A percentile compares a stretch with the other conserved stretches of the same genome.
phyloP scores from a whole-genome alignment of 352 stramenopile species.

The Phytopythium aichiense region DNA sequence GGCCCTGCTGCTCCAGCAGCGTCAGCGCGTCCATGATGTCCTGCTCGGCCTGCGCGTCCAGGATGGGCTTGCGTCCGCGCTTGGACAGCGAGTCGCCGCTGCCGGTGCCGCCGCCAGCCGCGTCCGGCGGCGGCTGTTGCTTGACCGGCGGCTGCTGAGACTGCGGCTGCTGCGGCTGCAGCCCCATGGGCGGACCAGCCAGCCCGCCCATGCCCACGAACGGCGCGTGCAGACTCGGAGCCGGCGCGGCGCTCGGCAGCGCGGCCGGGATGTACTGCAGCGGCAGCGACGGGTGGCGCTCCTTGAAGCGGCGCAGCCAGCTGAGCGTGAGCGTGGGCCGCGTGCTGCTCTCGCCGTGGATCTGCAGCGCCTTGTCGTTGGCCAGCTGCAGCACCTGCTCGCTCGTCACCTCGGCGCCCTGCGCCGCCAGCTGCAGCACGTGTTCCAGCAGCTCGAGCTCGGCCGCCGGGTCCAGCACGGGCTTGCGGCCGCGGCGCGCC shows the following conservation, averaged over 20 bases:
- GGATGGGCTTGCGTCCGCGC: conserved; percentile 8
- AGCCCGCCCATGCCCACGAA: background rate
- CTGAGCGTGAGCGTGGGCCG: conserved; percentile 3
- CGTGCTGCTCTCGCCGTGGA: background rate
- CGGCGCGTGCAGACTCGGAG: too few species aligned
- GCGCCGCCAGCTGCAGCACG: conserved; percentile 4
- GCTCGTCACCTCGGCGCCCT: background rate
- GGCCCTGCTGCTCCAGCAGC: conserved; percentile 3
- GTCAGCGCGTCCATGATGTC: conserved; percentile 5
- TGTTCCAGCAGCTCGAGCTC: conserved; percentile 9
- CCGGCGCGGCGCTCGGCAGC: background rate
- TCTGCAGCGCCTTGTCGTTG: conserved; percentile 6
- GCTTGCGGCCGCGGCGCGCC: conserved; percentile 5
- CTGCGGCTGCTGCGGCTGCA: background rate
- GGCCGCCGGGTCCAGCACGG: conserved; percentile 3
- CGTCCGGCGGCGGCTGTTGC: background rate
- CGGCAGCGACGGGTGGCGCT: conserved; percentile 6
- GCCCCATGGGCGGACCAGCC: background rate
- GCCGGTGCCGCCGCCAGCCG: too few species aligned
- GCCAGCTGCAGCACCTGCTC: conserved; percentile 7
- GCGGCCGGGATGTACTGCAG: background rate
- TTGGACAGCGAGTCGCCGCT: conserved; percentile 4
- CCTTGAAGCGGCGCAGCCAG: conserved; percentile 11
- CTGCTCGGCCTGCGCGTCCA: conserved; percentile 5
- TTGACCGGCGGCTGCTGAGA: background rate